These are phyloP conservation scores for Globisporangium spinosum DNA, from an alignment of 352 stramenopile genomes.

Conservation along the genomic window DNA sequence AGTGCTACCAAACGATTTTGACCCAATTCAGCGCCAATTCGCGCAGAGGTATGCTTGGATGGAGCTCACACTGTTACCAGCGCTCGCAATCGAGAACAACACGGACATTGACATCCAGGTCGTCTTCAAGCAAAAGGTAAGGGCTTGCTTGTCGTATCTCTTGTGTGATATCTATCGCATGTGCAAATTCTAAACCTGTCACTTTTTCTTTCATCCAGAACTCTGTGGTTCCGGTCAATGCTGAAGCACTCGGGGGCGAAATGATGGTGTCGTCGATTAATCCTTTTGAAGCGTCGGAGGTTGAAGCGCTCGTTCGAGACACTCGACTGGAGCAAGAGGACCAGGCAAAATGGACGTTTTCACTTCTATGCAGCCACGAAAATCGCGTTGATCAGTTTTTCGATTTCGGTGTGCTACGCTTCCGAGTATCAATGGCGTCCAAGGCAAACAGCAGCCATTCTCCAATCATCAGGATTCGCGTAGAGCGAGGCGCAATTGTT, in stretches of 20 bases:
- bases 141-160: neutral
- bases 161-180: neutral
- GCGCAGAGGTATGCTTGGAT: constrained; percentile 50
- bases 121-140: constrained; percentile 38
- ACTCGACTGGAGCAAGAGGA: neutral
- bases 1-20: constrained; percentile 47
- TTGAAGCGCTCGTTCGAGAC: constrained; percentile 17
- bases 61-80: constrained; percentile 45
- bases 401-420: constrained; percentile 28
- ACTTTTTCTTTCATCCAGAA: neutral
- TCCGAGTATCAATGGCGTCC: constrained; percentile 19
- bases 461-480: constrained; percentile 33
- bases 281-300: constrained; percentile 27
- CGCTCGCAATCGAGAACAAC: constrained; percentile 37
- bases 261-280: constrained; percentile 36
- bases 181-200: neutral
- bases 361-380: constrained; percentile 12
- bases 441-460: constrained; percentile 6
- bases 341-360: constrained; percentile 1
- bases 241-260: constrained; percentile 21
- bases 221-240: constrained; percentile 13
- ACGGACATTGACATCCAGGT: constrained; percentile 29
- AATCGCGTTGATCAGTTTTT: constrained; percentile 29
- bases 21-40: constrained; percentile 34
- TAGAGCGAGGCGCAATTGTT: constrained; percentile 18